These are phyloP conservation scores for Cyanidioschyzon merolae DNA, from an alignment of 23 red algal species.

Conservation along the genomic window DNA sequence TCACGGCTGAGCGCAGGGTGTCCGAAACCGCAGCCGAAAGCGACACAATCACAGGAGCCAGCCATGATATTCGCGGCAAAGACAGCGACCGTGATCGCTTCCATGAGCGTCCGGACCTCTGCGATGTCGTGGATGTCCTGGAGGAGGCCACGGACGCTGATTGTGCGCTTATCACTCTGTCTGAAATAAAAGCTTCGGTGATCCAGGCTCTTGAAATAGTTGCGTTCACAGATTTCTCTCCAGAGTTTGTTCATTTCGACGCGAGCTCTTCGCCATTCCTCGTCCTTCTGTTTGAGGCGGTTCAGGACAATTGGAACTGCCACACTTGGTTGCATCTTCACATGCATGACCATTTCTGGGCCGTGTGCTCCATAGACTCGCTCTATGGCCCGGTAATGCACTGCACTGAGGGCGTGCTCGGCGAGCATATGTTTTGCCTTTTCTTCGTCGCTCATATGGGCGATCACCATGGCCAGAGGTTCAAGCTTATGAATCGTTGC, in stretches of 20 bases:
- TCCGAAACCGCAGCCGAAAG: not conserved
- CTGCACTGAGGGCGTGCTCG: slow-evolving; percentile 41
- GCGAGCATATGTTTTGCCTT: slow-evolving; percentile 75
- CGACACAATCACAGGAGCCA: not conserved
- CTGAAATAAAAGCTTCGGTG: slow-evolving; percentile 78
- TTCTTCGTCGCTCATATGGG: slow-evolving; percentile 48
- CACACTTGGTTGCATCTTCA: slow-evolving; percentile 72
- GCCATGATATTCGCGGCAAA: not conserved
- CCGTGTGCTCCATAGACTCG: slow-evolving; percentile 88
- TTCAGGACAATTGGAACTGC: slow-evolving; percentile 70
- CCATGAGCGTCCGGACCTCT: not conserved
- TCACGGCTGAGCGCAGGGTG: not conserved
- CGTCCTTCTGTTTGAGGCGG: slow-evolving; percentile 78
- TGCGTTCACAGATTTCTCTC: slow-evolving; percentile 84
- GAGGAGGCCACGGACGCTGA: slow-evolving; percentile 49
- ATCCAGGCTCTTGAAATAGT: slow-evolving; percentile 80
- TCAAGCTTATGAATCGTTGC: slow-evolving; percentile 85
- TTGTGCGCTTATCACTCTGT: slow-evolving; percentile 67
- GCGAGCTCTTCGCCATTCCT: slow-evolving; percentile 68
- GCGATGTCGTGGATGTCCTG: slow-evolving; percentile 1
- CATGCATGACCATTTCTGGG: slow-evolving; percentile 64
- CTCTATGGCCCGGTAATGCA: slow-evolving; percentile 80
- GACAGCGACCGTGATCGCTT: not conserved
- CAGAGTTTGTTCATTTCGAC: slow-evolving; percentile 80
- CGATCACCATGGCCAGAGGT: slow-evolving; percentile 70